Evolutionary conservation across 139 green algal species (phyloP).

Genomic region (Micractinium conductrix): DNA sequence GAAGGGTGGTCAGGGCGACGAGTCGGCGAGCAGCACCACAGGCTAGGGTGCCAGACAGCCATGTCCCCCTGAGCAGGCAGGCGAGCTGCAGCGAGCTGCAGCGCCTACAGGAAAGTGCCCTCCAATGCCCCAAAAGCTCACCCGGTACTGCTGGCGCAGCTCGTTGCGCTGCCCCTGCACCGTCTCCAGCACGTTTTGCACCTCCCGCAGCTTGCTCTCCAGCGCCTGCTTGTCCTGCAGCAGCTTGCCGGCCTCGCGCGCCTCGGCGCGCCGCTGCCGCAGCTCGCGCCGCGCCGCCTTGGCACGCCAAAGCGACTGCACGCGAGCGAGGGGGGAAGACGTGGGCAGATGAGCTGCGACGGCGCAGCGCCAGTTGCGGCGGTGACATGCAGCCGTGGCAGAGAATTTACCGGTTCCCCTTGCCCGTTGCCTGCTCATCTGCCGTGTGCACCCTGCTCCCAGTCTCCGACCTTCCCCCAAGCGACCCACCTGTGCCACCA

Average conservation of each 20-base stretch:
- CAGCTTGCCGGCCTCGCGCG: conserved; percentile 82
- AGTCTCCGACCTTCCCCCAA: no score
- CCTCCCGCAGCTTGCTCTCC: conserved; percentile 73
- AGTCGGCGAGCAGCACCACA: neutral
- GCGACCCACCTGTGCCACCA: conserved; percentile 38
- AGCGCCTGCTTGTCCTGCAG: conserved; percentile 92
- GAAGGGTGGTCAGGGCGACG: no score
- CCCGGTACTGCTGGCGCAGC: conserved; percentile 71
- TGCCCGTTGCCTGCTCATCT: no score
- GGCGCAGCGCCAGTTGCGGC: neutral
- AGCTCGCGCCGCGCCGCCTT: conserved; percentile 65
- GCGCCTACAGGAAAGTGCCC: no score
- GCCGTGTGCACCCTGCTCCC: no score
- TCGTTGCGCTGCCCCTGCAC: conserved; percentile 89
- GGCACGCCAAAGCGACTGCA: conserved; percentile 69
- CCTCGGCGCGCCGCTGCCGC: conserved; percentile 50
- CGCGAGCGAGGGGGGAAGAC: neutral
- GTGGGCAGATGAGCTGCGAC: neutral
- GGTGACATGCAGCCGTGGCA: no score
- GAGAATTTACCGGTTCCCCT: no score
- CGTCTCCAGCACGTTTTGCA: conserved; percentile 76
- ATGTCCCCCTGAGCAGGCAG: neutral
- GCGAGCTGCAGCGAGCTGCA: neutral
- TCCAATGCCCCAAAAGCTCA: no score
- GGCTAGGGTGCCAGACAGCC: no score